phyloP scores from a whole-genome alignment of 345 rosid species.

The Salix viminalis region DNA sequence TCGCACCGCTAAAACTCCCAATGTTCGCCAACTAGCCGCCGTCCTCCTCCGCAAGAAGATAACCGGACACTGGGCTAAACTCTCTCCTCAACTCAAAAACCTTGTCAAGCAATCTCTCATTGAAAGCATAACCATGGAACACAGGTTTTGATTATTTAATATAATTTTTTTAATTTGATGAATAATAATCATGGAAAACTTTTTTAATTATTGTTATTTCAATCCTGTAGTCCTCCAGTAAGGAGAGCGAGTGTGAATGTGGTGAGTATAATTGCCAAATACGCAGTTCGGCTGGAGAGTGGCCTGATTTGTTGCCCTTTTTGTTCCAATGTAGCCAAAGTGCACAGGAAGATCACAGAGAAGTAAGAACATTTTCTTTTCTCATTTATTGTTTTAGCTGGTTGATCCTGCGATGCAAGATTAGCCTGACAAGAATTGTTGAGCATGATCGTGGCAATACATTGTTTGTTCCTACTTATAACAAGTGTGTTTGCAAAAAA shows the following conservation, averaged over 20 bases:
- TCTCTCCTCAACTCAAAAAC: constrained; percentile 70
- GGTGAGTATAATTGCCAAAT: constrained; percentile 87
- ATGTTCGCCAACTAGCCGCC: constrained; percentile 97
- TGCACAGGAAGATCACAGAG: constrained; percentile 91
- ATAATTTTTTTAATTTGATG: neutral
- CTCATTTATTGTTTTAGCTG: neutral
- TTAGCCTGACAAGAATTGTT: neutral
- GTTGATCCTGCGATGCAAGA: neutral
- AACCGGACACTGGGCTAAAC: constrained; percentile 99
- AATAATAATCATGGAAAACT: neutral
- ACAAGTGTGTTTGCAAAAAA: neutral
- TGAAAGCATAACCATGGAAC: constrained; percentile 92
- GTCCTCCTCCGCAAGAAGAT: constrained; percentile 98
- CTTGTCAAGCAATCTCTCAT: constrained; percentile 81
- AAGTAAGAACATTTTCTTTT: constrained; percentile 41
- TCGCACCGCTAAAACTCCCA: constrained; percentile 98
- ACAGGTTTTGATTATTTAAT: constrained; percentile 42
- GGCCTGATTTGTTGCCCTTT: constrained; percentile 89
- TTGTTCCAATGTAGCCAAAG: constrained; percentile 95
- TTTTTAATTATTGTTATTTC: neutral
- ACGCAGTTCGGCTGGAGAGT: constrained; percentile 92
- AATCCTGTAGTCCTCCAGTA: constrained; percentile 63
- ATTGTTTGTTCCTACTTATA: neutral
- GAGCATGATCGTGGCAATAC: neutral
- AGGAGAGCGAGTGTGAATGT: constrained; percentile 98